Evolutionary conservation across 164 flowering plant species (phyloP), one percentile per base, ranked within the genome.

Genomic region (Berberis vulgaris): DNA sequence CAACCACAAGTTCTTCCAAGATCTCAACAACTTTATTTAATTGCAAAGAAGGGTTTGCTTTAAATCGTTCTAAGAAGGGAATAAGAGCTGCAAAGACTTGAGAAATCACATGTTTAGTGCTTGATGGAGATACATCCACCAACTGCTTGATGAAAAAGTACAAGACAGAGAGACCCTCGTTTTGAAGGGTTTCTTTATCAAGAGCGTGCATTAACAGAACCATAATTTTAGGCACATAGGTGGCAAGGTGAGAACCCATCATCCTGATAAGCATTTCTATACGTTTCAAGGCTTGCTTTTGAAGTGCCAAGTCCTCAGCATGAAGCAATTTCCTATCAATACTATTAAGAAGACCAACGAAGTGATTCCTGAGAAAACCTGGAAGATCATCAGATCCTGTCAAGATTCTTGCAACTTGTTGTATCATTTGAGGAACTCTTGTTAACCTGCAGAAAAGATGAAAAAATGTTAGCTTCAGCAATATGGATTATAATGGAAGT

Each of bases 151-250:
- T 78, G 72, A 95, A 91, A 70, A 83, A 84, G 62, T 86, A 92
- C 78, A 89, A 81, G 66, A 89, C 96, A 54, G 84, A 73, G 45
- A 95, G 96, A 71, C 96, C 97, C 66, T 85, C 92, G 62, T 68
- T 61, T 64, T 83, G 92, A 45, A 95, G 92, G 60, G 83, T 63
- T 69, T 95, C 96, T 67, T 91, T 89, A 49, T 78, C 83, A 73
- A 95, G 77, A 43, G 94, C 87, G 74, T 91, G 91, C 91, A 88
- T 86, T 65, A 95, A 94, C 79, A 95, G 99, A 62, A 95, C 99
- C 96, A 95, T 86, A 41, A 95, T 71, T 75, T 95, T 95, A 12
- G 99, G 99, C 65, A 91, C 96, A 82, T 89, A 85, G 0, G 96
- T 95, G 62, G 77, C 76, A 65, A 95, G 91, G 49, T 89, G 88